Percentiles rank a stretch among this genome's conserved stretches.
Conservation (phyloP, 768 basidiomycete species). For the Jaapia argillacea region DNA sequence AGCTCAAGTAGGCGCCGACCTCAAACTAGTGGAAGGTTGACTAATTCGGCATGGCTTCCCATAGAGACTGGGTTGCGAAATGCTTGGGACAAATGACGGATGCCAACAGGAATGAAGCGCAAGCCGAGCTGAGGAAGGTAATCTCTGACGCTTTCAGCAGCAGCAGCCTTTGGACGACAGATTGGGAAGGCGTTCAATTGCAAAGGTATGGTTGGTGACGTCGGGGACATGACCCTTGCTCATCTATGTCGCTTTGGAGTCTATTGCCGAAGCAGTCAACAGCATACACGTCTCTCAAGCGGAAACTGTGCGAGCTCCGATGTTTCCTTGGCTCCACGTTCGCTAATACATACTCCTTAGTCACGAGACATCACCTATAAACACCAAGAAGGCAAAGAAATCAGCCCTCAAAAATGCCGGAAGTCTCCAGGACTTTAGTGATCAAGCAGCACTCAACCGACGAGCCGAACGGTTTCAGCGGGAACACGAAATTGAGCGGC, state of each 20-base stretch:
- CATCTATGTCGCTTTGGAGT: slow-evolving; percentile 22
- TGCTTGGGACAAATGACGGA: slow-evolving; percentile 90
- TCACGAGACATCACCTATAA: slow-evolving; percentile 25
- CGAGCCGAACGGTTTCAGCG: slow-evolving; percentile 86
- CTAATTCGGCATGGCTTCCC: not conserved
- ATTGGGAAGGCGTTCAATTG: slow-evolving; percentile 85
- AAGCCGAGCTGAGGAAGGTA: slow-evolving; percentile 91
- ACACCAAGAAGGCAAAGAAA: slow-evolving; percentile 53
- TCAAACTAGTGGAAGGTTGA: not conserved
- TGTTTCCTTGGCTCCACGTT: not conserved
- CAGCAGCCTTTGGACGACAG: slow-evolving; percentile 84
- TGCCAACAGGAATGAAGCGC: slow-evolving; percentile 77
- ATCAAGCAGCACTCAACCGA: slow-evolving; percentile 59
- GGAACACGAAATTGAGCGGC: slow-evolving; percentile 80
- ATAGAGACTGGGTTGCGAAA: slow-evolving; percentile 95
- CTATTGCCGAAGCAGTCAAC: slow-evolving; percentile 51
- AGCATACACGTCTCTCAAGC: slow-evolving; percentile 46
- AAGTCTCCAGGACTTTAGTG: slow-evolving; percentile 40
- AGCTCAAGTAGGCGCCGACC: slow-evolving; percentile 64
- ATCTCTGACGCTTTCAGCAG: slow-evolving; percentile 87
- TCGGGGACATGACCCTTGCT: slow-evolving; percentile 1
- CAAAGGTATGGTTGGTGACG: slow-evolving; percentile 50
- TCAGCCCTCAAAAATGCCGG: slow-evolving; percentile 26
- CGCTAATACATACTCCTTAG: slow-evolving; percentile 13
- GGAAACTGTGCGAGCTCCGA: slow-evolving; percentile 43